Percentiles rank a stretch among this genome's conserved stretches.
These are phyloP conservation scores for Kluyveromyces siamensis DNA, from an alignment of 805 yeast genomes.

Conservation along the genomic window DNA sequence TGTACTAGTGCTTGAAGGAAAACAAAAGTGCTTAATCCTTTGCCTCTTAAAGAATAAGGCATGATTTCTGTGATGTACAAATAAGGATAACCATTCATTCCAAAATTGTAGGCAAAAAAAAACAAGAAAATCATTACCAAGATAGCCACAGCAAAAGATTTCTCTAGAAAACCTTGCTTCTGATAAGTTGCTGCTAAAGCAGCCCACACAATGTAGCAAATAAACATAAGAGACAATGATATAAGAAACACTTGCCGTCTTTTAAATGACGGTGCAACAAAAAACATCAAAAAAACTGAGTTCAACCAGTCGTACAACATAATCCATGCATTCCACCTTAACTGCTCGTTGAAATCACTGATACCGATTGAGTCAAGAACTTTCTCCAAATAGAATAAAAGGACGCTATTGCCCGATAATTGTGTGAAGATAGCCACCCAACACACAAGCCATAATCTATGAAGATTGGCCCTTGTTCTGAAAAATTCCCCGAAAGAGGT, in stretches of 20 bases:
- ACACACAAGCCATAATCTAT: slow-evolving; percentile 31
- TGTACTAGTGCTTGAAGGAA: slow-evolving; percentile 17
- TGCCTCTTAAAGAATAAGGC: slow-evolving; percentile 28
- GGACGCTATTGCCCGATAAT: slow-evolving; percentile 43
- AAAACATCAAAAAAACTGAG: slow-evolving; percentile 21
- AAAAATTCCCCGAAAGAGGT: slow-evolving; percentile 33
- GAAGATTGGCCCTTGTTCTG: slow-evolving; percentile 32
- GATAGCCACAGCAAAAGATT: slow-evolving; percentile 36
- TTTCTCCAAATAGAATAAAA: slow-evolving; percentile 41
- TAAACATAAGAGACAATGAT: slow-evolving; percentile 31
- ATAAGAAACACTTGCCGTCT: slow-evolving; percentile 32
- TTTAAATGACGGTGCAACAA: slow-evolving; percentile 24
- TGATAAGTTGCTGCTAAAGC: slow-evolving; percentile 38
- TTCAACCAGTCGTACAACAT: slow-evolving; percentile 37
- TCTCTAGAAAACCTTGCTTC: slow-evolving; percentile 33
- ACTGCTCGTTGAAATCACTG: slow-evolving; percentile 35
- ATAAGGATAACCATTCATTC: slow-evolving; percentile 38
- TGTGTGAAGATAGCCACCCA: slow-evolving; percentile 34
- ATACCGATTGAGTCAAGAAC: slow-evolving; percentile 48
- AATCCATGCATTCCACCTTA: slow-evolving; percentile 42
- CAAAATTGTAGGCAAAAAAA: slow-evolving; percentile 35
- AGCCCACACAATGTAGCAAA: slow-evolving; percentile 36
- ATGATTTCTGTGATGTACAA: slow-evolving; percentile 37
- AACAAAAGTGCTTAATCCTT: slow-evolving; percentile 20
- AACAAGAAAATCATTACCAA: slow-evolving; percentile 43